Conservation (phyloP, 1,139 yeast species). For the Sugiyamaella grinbergsii region DNA sequence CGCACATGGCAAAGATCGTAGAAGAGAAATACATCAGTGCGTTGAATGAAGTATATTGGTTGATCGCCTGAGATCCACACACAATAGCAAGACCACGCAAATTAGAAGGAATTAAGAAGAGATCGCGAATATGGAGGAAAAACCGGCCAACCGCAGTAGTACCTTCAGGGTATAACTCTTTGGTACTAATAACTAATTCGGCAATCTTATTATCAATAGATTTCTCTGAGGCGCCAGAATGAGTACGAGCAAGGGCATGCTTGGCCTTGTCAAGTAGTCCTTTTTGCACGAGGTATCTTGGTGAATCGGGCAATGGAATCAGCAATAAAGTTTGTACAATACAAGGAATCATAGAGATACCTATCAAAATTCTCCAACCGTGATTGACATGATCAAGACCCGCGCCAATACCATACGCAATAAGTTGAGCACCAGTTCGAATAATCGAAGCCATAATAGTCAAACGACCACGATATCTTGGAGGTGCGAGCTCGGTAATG, state of each 20-base stretch:
- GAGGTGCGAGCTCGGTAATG: conserved; percentile 90
- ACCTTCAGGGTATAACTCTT: conserved; percentile 28
- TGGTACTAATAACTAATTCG: conserved; percentile 33
- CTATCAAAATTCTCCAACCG: conserved; percentile 95
- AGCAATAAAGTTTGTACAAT: conserved; percentile 73
- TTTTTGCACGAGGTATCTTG: conserved; percentile 79
- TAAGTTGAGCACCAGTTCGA: conserved; percentile 88
- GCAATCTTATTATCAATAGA: conserved; percentile 35
- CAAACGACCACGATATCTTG: conserved; percentile 81
- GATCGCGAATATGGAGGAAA: conserved; percentile 52
- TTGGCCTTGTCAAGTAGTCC: conserved; percentile 67
- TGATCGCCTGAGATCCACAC: conserved; percentile 92
- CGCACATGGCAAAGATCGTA: conserved; percentile 85
- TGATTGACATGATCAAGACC: conserved; percentile 71
- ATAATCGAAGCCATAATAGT: conserved; percentile 62
- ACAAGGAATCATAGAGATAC: conserved; percentile 86
- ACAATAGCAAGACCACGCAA: conserved; percentile 85
- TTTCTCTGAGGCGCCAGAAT: conserved; percentile 38
- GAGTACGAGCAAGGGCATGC: conserved; percentile 58
- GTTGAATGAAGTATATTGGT: conserved; percentile 94
- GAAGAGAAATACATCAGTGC: conserved; percentile 92
- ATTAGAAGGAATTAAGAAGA: conserved; percentile 75
- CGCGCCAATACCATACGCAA: conserved; percentile 92
- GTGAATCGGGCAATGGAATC: conserved; percentile 91
- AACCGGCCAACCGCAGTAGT: conserved; percentile 23